phyloP scores from a whole-genome alignment of 1,284 basidiomycete species.

The Fomitopsis pinicola region DNA sequence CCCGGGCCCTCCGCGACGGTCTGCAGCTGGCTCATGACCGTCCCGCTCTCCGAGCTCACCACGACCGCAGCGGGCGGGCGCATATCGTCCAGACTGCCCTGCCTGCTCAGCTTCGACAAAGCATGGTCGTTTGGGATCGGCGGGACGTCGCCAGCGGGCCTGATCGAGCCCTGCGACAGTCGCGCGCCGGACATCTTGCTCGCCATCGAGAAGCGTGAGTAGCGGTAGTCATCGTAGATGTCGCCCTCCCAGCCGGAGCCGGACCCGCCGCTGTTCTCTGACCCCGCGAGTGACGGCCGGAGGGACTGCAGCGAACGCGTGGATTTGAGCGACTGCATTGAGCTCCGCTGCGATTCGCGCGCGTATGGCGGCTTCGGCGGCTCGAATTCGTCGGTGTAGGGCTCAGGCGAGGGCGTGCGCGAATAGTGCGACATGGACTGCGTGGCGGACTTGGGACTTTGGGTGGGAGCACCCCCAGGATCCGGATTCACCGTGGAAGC shows the following conservation, averaged over 20 bases:
- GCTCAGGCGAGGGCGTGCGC: slow-evolving; percentile 7
- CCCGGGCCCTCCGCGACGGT: not conserved
- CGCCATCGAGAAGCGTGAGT: slow-evolving; percentile 56
- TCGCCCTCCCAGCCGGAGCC: slow-evolving; percentile 61
- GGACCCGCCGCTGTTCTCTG: slow-evolving; percentile 33
- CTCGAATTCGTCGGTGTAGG: not conserved
- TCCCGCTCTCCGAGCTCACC: slow-evolving; percentile 6
- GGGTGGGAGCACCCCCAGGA: not conserved
- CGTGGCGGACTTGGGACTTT: slow-evolving; percentile 7
- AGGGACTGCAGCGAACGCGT: not conserved
- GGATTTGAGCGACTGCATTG: slow-evolving; percentile 6
- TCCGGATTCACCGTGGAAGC: slow-evolving; percentile 7
- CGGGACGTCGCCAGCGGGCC: slow-evolving; percentile 26
- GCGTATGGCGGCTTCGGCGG: slow-evolving; percentile 5
- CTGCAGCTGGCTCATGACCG: slow-evolving; percentile 3
- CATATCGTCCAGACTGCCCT: not conserved
- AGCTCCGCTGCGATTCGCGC: slow-evolving; percentile 11
- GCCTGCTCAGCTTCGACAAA: slow-evolving; percentile 19
- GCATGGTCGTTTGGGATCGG: slow-evolving; percentile 29
- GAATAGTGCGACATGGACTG: slow-evolving; percentile 10
- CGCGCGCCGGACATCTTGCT: slow-evolving; percentile 30
- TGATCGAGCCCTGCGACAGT: slow-evolving; percentile 28
- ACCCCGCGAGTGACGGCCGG: slow-evolving; percentile 10
- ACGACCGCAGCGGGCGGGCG: slow-evolving; percentile 5
- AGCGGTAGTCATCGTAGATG: slow-evolving; percentile 74